Conservation (phyloP, 1,139 yeast genomes). For the Nakaseomyces glabratus region DNA sequence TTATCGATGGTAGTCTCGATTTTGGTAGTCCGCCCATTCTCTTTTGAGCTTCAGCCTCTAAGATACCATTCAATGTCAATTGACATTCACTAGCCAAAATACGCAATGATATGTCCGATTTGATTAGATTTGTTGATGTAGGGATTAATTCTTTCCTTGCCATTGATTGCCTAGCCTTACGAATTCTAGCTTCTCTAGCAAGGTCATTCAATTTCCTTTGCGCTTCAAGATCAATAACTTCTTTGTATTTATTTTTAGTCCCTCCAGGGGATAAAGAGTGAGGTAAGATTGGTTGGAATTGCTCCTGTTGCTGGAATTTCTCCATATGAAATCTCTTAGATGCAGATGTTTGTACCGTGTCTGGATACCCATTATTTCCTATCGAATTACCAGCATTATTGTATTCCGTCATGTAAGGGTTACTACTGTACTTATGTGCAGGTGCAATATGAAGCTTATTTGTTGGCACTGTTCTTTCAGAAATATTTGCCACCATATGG, state of each 20-base stretch:
- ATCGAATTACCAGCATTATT: slow-evolving; percentile 45
- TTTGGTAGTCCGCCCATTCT: slow-evolving; percentile 33
- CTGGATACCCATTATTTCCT: slow-evolving; percentile 6
- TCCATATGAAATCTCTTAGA: slow-evolving; percentile 9
- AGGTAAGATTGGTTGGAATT: slow-evolving; percentile 52
- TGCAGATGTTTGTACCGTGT: too few species aligned
- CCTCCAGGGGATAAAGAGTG: slow-evolving; percentile 88
- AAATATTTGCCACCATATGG: slow-evolving; percentile 10
- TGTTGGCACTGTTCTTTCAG: background rate
- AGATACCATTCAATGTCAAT: slow-evolving; percentile 36
- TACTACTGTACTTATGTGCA: slow-evolving; percentile 27
- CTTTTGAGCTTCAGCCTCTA: slow-evolving; percentile 37
- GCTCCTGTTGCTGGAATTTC: slow-evolving; percentile 9
- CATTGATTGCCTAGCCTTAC: slow-evolving; percentile 30
- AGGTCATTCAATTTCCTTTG: slow-evolving; percentile 29
- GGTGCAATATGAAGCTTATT: background rate
- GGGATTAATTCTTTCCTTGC: slow-evolving; percentile 27
- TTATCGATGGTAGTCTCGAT: slow-evolving; percentile 32
- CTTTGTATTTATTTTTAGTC: slow-evolving; percentile 79
- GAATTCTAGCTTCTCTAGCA: slow-evolving; percentile 30
- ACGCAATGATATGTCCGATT: slow-evolving; percentile 32
- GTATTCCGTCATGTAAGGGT: slow-evolving; percentile 1
- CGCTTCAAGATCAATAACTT: slow-evolving; percentile 38
- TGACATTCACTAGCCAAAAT: slow-evolving; percentile 38
- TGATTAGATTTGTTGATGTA: slow-evolving; percentile 28